Conservation (phyloP, 768 basidiomycete species). For the Leccinum uliginosum region DNA sequence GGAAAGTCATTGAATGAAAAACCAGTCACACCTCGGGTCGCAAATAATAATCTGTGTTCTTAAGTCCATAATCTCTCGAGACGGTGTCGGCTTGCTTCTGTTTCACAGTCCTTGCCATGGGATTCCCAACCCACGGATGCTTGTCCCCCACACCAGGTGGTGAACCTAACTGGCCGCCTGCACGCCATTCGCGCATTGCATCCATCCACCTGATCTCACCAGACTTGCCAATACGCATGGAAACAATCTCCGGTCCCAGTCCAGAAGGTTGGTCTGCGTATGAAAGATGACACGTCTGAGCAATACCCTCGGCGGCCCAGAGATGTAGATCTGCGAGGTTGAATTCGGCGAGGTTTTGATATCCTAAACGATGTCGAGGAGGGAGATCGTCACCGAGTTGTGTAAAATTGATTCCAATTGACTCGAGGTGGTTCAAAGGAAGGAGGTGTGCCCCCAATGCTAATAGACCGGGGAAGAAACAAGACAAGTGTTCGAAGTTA, state of each 20-base stretch:
- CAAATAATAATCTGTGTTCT: slow-evolving; percentile 48
- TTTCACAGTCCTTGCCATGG: slow-evolving; percentile 11
- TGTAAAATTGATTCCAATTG: slow-evolving; percentile 43
- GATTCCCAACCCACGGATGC: slow-evolving; percentile 26
- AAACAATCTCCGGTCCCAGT: slow-evolving; percentile 59
- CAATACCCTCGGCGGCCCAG: slow-evolving; percentile 74
- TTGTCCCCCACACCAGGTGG: slow-evolving; percentile 52
- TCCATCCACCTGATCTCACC: slow-evolving; percentile 26
- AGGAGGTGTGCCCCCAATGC: slow-evolving; percentile 66
- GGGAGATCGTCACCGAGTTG: slow-evolving; percentile 31
- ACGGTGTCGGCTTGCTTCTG: slow-evolving; percentile 21
- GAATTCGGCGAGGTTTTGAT: slow-evolving; percentile 39
- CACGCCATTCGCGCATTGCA: slow-evolving; percentile 45
- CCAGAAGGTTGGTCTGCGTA: slow-evolving; percentile 72
- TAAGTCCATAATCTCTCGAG: slow-evolving; percentile 52
- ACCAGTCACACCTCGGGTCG: slow-evolving; percentile 59
- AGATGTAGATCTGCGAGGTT: slow-evolving; percentile 61
- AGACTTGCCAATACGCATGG: slow-evolving; percentile 24
- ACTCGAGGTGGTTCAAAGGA: slow-evolving; percentile 48
- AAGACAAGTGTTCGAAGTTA: slow-evolving; percentile 68
- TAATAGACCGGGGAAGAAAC: slow-evolving; percentile 73
- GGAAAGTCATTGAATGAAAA: not conserved
- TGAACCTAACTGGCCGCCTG: slow-evolving; percentile 38
- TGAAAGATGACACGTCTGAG: slow-evolving; percentile 63
- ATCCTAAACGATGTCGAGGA: slow-evolving; percentile 24